Percentiles rank a stretch among this genome's conserved stretches.
Conservation (phyloP, 768 basidiomycete species). For the Leccinellum luteum region DNA sequence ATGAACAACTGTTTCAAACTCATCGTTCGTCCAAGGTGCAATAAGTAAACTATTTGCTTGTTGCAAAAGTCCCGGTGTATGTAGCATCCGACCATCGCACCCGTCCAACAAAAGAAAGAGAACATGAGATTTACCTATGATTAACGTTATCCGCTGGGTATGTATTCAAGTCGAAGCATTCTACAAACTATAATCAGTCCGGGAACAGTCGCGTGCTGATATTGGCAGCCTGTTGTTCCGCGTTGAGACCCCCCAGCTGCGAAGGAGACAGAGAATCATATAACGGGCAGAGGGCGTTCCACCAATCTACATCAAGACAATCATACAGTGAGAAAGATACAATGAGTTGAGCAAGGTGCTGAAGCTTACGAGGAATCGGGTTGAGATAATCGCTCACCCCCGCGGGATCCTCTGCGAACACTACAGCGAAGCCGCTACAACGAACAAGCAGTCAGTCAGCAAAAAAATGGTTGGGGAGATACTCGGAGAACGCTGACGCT, state of each 20-base stretch:
- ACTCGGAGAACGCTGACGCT: conserved; percentile 11
- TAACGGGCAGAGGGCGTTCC: conserved; percentile 26
- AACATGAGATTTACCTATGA: not conserved
- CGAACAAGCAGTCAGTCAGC: not conserved
- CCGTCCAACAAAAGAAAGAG: not conserved
- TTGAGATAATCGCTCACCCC: conserved; percentile 15
- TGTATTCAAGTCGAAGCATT: not conserved
- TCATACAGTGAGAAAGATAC: not conserved
- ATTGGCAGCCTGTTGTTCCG: conserved; percentile 19
- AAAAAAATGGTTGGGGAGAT: not conserved
- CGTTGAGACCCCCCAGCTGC: conserved; percentile 20
- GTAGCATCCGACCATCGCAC: too few species aligned
- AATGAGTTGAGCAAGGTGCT: too few species aligned
- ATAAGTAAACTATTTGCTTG: too few species aligned
- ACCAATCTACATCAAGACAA: conserved; percentile 15
- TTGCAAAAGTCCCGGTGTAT: not conserved
- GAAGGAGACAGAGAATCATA: conserved; percentile 16
- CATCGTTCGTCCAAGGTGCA: too few species aligned
- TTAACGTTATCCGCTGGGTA: not conserved
- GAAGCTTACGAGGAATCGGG: conserved; percentile 13
- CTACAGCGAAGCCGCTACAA: conserved; percentile 27
- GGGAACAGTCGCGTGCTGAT: conserved; percentile 20
- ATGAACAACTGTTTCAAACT: too few species aligned
- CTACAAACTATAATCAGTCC: not conserved
- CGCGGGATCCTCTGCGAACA: conserved; percentile 24